Evolutionary conservation across 2,329 filamentous ascomycete genomes (phyloP), one percentile per base, ranked within the genome.

Genomic region (Colletotrichum godetiae): DNA sequence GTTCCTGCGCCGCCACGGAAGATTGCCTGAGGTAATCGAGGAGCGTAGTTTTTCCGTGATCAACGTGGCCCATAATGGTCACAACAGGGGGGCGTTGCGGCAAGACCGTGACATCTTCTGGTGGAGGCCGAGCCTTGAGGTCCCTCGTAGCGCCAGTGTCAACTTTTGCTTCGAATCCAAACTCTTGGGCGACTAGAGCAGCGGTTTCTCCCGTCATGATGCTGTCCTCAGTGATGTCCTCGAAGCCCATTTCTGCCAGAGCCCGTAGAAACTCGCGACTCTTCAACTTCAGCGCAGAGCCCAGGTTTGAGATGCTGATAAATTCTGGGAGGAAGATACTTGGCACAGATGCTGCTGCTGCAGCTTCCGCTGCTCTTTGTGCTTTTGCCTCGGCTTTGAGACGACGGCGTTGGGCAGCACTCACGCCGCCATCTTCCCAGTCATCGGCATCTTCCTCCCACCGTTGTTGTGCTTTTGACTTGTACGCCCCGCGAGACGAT

Each of bases 41-140:
- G 55, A 99, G 92, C 0, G 97, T 99, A 0, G 97, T 99, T 86
- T 99, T 99, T 67, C 97, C 97, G 81, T 99, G 97, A 81, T 99
- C 97, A 78, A 99, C 97, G 76, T 99, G 97, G 2, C 97, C 97
- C 97, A 99, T 99, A 79, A 99, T 99, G 0, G 97, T 98, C 52
- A 99, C 95, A 46, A 99, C 95, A 0, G 97, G 97, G 8, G 97
- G 96, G 19, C 97, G 91, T 42, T 86, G 83, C 2, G 95, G 95
- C 8, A 98, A 83, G 15, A 82, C 77, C 0, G 93, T 90, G 61
- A 86, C 88, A 81, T 96, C 94, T 78, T 92, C 91, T 10, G 91
- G 90, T 31, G 88, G 85, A 1, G 95, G 92, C 12, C 92, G 90
- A 29, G 93, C 88, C 74, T 88, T 89, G 52, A 99, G 84, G 81